Conservation (phyloP, 176 grass and related monocot species). For the Raddia guianensis region DNA sequence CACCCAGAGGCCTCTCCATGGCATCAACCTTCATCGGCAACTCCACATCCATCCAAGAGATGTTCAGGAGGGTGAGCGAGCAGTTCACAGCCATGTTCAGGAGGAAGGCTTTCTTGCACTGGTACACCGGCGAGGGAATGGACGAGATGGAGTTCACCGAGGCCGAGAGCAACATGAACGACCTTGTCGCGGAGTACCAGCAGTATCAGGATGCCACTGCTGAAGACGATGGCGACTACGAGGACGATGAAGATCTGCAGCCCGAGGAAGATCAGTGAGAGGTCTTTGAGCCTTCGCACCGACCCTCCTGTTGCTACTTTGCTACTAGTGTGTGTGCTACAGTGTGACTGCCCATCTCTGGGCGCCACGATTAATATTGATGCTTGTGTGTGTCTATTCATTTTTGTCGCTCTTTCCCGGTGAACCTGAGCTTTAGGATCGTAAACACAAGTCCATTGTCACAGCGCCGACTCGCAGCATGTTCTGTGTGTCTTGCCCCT, state of each 20-base stretch:
- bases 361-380: neutral
- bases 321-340: neutral
- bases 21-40: slow-evolving; percentile 74
- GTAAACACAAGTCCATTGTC: neutral
- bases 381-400: neutral
- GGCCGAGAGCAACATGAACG: slow-evolving; percentile 85
- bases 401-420: neutral
- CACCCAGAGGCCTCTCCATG: slow-evolving; percentile 56
- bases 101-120: slow-evolving; percentile 92
- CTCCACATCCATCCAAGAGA: slow-evolving; percentile 72
- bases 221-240: slow-evolving; percentile 60
- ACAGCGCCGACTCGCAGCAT: neutral
- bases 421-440: neutral
- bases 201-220: slow-evolving; percentile 63
- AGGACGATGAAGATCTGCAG: slow-evolving; percentile 49
- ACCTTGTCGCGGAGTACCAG: slow-evolving; percentile 66
- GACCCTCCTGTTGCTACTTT: neutral
- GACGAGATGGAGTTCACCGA: slow-evolving; percentile 94
- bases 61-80: slow-evolving; percentile 75
- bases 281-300: neutral
- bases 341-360: neutral
- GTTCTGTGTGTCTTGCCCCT: neutral
- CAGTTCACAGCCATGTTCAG: slow-evolving; percentile 97
- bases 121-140: slow-evolving; percentile 95
- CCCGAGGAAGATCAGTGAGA: slow-evolving; percentile 25